Evolutionary conservation across 192 early-diverging fungal species (phyloP).

Genomic region (Umbelopsis sp.): DNA sequence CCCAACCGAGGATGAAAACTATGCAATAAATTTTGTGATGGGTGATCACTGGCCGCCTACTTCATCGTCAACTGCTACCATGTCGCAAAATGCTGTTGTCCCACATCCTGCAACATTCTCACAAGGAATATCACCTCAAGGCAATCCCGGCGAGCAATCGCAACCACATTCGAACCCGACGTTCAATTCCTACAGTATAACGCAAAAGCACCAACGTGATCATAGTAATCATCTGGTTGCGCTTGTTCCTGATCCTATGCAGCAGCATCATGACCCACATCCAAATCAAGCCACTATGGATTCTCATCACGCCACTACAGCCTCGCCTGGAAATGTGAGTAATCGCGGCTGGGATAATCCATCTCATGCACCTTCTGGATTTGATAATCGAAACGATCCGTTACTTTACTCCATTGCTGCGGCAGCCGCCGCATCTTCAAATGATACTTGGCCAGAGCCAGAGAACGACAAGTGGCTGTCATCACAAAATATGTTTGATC

Average conservation of each 20-base stretch:
- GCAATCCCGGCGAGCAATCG: not conserved
- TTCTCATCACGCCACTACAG: not conserved
- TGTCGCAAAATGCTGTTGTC: not conserved
- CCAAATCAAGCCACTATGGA: not conserved
- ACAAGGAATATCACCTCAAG: not conserved
- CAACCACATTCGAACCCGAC: not conserved
- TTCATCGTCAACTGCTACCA: not conserved
- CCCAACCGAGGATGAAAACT: not conserved
- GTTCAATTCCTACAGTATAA: not conserved
- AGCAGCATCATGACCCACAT: not conserved
- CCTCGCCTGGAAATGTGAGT: not conserved
- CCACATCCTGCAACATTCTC: not conserved
- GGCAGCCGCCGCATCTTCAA: not conserved
- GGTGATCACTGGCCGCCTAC: conserved; percentile 9
- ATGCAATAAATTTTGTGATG: not conserved
- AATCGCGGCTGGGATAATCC: not conserved
- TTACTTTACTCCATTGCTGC: conserved; percentile 1
- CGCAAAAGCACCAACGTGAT: not conserved
- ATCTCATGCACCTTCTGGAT: not conserved
- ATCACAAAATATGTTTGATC: not conserved
- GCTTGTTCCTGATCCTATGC: not conserved
- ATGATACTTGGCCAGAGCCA: not conserved
- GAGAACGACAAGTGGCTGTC: conserved; percentile 6
- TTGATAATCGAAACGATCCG: conserved; percentile 7
- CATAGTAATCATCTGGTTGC: not conserved